Conservation (phyloP, 2,329 filamentous ascomycete genomes). For the Hypoxylon sp. region DNA sequence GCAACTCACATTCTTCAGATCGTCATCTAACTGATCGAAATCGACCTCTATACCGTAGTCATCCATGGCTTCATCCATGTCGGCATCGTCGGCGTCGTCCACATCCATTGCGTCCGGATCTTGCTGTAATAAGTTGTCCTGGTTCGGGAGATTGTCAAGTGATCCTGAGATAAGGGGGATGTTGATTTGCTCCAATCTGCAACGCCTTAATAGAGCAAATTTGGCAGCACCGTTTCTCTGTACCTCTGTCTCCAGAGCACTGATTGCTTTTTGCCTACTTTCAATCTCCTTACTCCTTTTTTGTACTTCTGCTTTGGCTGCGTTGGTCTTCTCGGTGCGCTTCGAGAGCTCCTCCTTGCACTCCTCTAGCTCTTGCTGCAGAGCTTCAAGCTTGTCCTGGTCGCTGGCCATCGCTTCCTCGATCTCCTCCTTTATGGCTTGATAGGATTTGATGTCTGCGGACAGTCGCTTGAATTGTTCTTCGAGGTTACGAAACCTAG, state of each 20-base stretch:
- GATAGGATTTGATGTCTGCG: slow-evolving; percentile 76
- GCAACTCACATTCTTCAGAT: slow-evolving; percentile 78
- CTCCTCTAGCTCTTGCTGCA: slow-evolving; percentile 79
- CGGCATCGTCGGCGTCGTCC: slow-evolving; percentile 77
- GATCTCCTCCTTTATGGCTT: slow-evolving; percentile 79
- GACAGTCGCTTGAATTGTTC: slow-evolving; percentile 75
- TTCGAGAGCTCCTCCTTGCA: slow-evolving; percentile 76
- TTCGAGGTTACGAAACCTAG: slow-evolving; percentile 77
- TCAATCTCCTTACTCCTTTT: slow-evolving; percentile 90
- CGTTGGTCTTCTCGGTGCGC: slow-evolving; percentile 81
- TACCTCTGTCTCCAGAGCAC: slow-evolving; percentile 83
- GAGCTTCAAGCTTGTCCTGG: slow-evolving; percentile 80
- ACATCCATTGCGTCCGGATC: slow-evolving; percentile 94
- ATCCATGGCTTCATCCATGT: slow-evolving; percentile 76
- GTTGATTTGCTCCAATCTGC: slow-evolving; percentile 92
- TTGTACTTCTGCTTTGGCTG: slow-evolving; percentile 83
- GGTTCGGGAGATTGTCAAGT: slow-evolving; percentile 87
- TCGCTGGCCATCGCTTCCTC: slow-evolving; percentile 79
- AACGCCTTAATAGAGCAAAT: slow-evolving; percentile 86
- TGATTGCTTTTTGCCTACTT: slow-evolving; percentile 77
- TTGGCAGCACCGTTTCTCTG: slow-evolving; percentile 87
- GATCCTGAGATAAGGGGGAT: slow-evolving; percentile 83
- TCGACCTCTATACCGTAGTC: slow-evolving; percentile 94
- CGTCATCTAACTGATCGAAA: slow-evolving; percentile 84
- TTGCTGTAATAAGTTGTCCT: slow-evolving; percentile 80